Base-by-base conservation (phyloP, 208 protist genomes). In the Crithidia expoeki region DNA sequence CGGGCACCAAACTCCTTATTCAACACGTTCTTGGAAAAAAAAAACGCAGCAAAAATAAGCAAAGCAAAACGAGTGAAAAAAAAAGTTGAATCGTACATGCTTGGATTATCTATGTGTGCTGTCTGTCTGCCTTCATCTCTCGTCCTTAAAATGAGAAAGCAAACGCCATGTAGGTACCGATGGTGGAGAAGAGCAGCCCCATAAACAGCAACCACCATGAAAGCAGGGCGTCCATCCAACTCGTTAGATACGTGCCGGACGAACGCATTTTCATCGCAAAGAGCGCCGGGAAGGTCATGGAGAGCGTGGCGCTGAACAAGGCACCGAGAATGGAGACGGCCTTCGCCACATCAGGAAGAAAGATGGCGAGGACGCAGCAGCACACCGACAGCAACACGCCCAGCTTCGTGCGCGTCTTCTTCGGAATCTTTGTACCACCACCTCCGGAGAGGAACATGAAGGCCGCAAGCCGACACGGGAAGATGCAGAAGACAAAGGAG, bases 401-500 rank as follows among this genome's bases (percentile, higher is more conserved):
- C 9, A 92, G 68, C 40, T 69, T 72, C 14, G 75, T 66, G 46
- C 86, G 84, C 64, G 73, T 85, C 61, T 72, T 78, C 47, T 83
- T 82, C 14, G 88, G 84, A 19, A 91, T 86, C 60, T 88, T 89
- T 11, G 76, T 76, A 34, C 53, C 65, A 28, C 68, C 77, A 11
- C 83, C 85, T 42, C 83, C 84, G 12, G 85, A 88, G 27, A 91
- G 12, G 17, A 90, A 79, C 88, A 94, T 91, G 62, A 85, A 91
- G 19, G 79, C 80, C 55, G 85, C 80, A 42, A 79, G 73, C 23
- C 88, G 83, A 63, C 82, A 87, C 14, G 88, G 88, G 52, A 92
- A 94, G 59, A 94, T 80, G 74, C 75, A 89, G 66, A 92, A 94
- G 25, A 92, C 81, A 57, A 78, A 94, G 17, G 85, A 89, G 14